A percentile compares a stretch with the other conserved stretches of the same genome.
These are phyloP conservation scores for Phyllosticta citribraziliensis DNA, from an alignment of 2,329 filamentous ascomycete species.

Conservation along the genomic window DNA sequence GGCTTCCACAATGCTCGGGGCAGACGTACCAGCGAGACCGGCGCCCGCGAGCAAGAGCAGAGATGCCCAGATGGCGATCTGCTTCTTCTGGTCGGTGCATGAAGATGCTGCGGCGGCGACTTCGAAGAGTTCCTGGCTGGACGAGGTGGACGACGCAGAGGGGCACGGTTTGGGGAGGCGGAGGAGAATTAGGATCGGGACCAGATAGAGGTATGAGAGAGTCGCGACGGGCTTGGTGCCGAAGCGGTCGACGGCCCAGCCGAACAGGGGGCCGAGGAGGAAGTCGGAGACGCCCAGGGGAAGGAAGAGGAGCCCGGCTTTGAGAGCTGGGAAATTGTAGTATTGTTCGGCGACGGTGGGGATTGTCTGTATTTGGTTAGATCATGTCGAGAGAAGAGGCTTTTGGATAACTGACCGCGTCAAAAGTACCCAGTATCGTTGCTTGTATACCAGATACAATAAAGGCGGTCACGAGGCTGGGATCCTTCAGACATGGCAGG, in stretches of 20 bases:
- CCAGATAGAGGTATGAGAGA: conserved; percentile 30
- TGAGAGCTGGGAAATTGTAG: conserved; percentile 36
- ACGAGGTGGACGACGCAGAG: neutral
- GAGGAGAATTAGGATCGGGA: conserved; percentile 33
- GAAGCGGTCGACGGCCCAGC: conserved; percentile 38
- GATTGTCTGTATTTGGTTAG: conserved; percentile 23
- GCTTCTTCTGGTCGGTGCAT: conserved; percentile 18
- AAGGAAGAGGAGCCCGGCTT: conserved; percentile 36
- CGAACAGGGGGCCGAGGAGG: conserved; percentile 37
- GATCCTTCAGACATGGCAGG: conserved; percentile 31
- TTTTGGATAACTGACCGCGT: conserved; percentile 20
- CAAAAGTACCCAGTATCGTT: conserved; percentile 32
- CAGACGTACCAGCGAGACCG: conserved; percentile 44
- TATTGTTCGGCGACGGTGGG: conserved; percentile 33
- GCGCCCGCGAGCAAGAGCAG: conserved; percentile 40
- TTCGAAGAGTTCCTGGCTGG: neutral
- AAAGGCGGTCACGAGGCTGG: conserved; percentile 23
- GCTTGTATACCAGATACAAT: conserved; percentile 37
- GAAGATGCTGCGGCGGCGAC: neutral
- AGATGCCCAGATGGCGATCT: conserved; percentile 3
- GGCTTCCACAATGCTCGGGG: conserved; percentile 49
- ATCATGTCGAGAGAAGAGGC: neutral
- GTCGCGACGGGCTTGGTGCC: conserved; percentile 37
- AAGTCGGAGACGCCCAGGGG: conserved; percentile 36
- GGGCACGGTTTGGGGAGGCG: conserved; percentile 28